Percentiles rank a stretch among this genome's conserved stretches.
Evolutionary conservation across 306 rosid genomes (phyloP).

Genomic region (Citrullus mucosospermus): DNA sequence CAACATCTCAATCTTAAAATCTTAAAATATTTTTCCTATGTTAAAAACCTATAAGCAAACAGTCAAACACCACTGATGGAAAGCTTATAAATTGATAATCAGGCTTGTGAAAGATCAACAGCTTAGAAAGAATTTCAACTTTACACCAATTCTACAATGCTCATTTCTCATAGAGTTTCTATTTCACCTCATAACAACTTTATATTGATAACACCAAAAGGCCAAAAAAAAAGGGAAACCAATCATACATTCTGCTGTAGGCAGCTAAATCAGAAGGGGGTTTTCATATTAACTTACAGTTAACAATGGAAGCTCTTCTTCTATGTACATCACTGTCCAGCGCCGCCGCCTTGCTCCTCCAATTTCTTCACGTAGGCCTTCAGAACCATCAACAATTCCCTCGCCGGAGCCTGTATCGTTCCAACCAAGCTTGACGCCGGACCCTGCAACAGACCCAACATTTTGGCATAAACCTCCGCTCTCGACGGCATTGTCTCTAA

Average conservation of each 20-base stretch:
- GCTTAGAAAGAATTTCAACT: constrained; percentile 2
- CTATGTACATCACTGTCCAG: constrained; percentile 15
- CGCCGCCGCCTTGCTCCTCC: constrained; percentile 38
- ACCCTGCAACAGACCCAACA: constrained; percentile 51
- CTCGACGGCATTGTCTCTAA: constrained; percentile 69
- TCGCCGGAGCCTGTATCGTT: constrained; percentile 79
- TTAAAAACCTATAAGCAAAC: neutral
- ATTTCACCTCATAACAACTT: neutral
- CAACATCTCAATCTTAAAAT: no score
- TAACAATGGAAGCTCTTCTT: neutral
- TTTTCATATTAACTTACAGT: neutral
- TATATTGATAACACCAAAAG: neutral
- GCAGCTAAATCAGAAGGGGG: constrained; percentile 11
- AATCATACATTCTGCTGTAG: constrained; percentile 12
- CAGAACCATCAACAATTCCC: constrained; percentile 61
- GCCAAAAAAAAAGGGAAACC: neutral
- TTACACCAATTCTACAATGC: constrained; percentile 11
- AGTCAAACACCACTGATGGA: no score
- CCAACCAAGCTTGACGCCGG: constrained; percentile 63
- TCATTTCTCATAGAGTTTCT: neutral
- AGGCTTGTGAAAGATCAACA: neutral
- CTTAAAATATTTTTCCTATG: neutral
- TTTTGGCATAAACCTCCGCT: constrained; percentile 61
- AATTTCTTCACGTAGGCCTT: constrained; percentile 65
- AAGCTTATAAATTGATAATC: neutral